A percentile compares a stretch with the other conserved stretches of the same genome.
Conservation (phyloP, 2,329 filamentous ascomycete genomes). For the Pseudocercospora fuligena region DNA sequence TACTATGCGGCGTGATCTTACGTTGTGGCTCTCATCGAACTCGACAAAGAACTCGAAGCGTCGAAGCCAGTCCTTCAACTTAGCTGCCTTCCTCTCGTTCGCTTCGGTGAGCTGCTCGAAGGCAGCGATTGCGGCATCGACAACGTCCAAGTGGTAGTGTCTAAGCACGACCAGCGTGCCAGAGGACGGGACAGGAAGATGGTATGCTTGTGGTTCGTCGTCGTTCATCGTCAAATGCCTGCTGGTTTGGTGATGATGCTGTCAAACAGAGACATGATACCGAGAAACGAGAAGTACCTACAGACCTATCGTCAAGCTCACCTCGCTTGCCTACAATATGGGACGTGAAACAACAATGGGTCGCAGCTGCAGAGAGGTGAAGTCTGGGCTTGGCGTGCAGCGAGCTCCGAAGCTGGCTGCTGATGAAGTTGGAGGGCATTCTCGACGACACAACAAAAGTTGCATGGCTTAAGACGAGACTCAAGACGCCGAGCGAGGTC, state of each 20-base stretch:
- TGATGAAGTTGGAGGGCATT: too few species aligned
- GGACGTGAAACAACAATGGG: background rate
- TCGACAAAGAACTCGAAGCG: background rate
- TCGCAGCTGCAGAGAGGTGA: background rate
- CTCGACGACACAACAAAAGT: too few species aligned
- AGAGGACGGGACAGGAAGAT: background rate
- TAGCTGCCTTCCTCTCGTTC: background rate
- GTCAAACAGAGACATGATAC: background rate
- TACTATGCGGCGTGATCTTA: background rate
- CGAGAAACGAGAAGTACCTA: background rate
- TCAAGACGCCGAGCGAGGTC: too few species aligned
- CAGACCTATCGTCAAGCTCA: background rate
- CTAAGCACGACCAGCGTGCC: background rate
- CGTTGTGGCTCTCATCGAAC: background rate
- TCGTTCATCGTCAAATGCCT: background rate
- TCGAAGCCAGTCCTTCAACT: background rate
- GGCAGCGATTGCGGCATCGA: background rate
- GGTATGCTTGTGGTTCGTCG: background rate
- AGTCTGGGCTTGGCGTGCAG: background rate
- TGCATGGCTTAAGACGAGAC: too few species aligned
- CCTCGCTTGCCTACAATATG: background rate
- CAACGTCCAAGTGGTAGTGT: background rate
- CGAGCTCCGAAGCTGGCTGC: background rate
- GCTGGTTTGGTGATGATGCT: background rate
- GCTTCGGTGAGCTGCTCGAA: background rate